phyloP scores from a whole-genome alignment of 768 basidiomycete genomes.

The Agaricus blazei region DNA sequence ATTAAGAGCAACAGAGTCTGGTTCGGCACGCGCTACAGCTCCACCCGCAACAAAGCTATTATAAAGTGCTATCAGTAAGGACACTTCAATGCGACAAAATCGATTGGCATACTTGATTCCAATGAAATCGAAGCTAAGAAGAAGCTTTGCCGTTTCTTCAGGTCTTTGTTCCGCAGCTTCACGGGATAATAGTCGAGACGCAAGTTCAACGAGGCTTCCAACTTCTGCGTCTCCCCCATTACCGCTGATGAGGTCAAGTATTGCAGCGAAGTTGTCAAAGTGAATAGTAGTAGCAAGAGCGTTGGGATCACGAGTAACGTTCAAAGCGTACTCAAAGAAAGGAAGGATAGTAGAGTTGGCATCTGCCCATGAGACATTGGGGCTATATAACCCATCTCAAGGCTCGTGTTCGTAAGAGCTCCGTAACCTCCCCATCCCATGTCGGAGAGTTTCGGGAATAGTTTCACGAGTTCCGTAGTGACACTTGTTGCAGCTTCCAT shows the following conservation, averaged over 20 bases:
- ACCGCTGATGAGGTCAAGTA: constrained; percentile 13
- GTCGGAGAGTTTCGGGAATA: constrained; percentile 32
- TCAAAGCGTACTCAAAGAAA: constrained; percentile 23
- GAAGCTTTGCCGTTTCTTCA: constrained; percentile 19
- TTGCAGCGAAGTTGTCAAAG: constrained; percentile 21
- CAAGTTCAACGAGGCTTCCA: constrained; percentile 22
- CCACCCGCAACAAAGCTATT: constrained; percentile 40
- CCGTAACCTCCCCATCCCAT: constrained; percentile 40
- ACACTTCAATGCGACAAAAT: background rate
- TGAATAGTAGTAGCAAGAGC: constrained; percentile 8
- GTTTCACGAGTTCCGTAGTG: constrained; percentile 28
- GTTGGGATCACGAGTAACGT: constrained; percentile 16
- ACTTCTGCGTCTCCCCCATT: constrained; percentile 10
- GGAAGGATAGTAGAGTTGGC: constrained; percentile 28
- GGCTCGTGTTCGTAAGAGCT: constrained; percentile 12
- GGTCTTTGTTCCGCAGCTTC: constrained; percentile 19
- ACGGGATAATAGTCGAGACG: constrained; percentile 28
- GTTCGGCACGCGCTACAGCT: constrained; percentile 29
- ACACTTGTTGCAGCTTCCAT: constrained; percentile 21
- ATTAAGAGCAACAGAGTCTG: constrained; percentile 36
- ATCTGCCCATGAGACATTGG: constrained; percentile 29
- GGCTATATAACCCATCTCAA: constrained; percentile 22
- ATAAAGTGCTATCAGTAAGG: background rate
- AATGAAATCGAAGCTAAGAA: constrained; percentile 17
- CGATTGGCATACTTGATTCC: constrained; percentile 17